These are phyloP conservation scores for Eimeria mitis DNA, from an alignment of 169 alveolate species.

Conservation along the genomic window DNA sequence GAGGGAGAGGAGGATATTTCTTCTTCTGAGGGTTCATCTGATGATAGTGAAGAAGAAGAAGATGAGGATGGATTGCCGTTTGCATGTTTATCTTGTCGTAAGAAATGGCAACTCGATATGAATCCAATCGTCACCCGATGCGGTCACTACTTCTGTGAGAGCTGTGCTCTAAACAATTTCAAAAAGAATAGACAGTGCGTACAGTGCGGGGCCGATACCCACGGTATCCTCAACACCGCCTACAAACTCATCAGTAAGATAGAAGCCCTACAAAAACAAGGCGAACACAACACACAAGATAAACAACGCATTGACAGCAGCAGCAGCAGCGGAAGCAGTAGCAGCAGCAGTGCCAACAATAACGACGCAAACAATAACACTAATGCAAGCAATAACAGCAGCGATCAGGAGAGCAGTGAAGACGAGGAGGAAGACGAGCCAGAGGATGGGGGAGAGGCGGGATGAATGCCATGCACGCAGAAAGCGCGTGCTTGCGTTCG, in stretches of 20 bases:
- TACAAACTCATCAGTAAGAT: constrained; percentile 1
- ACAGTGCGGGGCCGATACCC: constrained; percentile 72
- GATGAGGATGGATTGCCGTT: constrained; percentile 88
- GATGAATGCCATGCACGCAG: not conserved
- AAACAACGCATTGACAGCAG: not conserved
- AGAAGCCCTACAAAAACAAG: not conserved
- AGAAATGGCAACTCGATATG: constrained; percentile 89
- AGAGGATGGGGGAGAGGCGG: constrained; percentile 19
- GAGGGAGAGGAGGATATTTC: constrained; percentile 8
- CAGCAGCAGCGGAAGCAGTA: constrained; percentile 5
- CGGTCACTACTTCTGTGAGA: constrained; percentile 96
- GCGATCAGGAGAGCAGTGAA: not conserved
- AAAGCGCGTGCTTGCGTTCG: not conserved
- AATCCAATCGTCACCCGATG: constrained; percentile 96
- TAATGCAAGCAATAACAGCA: not conserved
- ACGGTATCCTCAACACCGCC: constrained; percentile 75
- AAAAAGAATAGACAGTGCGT: constrained; percentile 78
- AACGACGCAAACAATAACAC: not conserved
- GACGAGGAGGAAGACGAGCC: constrained; percentile 16
- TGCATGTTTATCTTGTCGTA: constrained; percentile 92
- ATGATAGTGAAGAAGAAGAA: constrained; percentile 75
- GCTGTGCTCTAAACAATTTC: constrained; percentile 94
- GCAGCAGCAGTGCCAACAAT: no score
- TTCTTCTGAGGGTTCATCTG: not conserved
- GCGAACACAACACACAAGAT: not conserved